phyloP scores from a whole-genome alignment of 495 filamentous ascomycete genomes.

The Pyrenopolyporus hunteri region DNA sequence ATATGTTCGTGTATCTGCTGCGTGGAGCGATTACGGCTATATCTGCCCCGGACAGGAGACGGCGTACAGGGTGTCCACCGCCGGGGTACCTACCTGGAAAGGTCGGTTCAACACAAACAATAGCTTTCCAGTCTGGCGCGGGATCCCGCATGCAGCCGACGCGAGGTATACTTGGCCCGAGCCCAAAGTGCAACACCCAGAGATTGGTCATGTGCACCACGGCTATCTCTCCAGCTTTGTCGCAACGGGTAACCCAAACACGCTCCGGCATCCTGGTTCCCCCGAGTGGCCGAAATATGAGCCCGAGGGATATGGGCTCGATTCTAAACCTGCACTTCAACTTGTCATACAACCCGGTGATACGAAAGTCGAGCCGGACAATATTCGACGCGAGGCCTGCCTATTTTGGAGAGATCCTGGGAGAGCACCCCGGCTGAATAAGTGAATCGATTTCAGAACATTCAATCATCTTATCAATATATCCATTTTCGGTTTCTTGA shows the following conservation, averaged over 20 bases:
- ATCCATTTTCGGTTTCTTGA: not conserved
- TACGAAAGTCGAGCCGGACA: slow-evolving; percentile 28
- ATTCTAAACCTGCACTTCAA: slow-evolving; percentile 32
- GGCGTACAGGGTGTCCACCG: slow-evolving; percentile 54
- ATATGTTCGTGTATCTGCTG: slow-evolving; percentile 63
- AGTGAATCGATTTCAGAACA: slow-evolving; percentile 2
- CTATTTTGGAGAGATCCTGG: slow-evolving; percentile 35
- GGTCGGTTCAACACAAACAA: slow-evolving; percentile 51
- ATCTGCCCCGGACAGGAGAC: slow-evolving; percentile 68
- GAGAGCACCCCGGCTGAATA: slow-evolving; percentile 30
- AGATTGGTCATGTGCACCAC: slow-evolving; percentile 53
- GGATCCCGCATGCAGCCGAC: slow-evolving; percentile 56
- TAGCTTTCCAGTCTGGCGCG: slow-evolving; percentile 57
- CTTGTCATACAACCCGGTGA: slow-evolving; percentile 29
- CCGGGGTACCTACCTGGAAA: slow-evolving; percentile 41
- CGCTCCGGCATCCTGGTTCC: slow-evolving; percentile 21
- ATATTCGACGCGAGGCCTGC: slow-evolving; percentile 32
- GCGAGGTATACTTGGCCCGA: slow-evolving; percentile 46
- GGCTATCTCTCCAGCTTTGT: slow-evolving; percentile 61
- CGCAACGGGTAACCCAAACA: slow-evolving; percentile 56
- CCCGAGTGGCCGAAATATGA: slow-evolving; percentile 36
- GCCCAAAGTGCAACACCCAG: slow-evolving; percentile 49
- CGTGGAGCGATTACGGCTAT: slow-evolving; percentile 69
- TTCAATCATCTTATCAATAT: slow-evolving; percentile 11
- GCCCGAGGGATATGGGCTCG: slow-evolving; percentile 29